Evolutionary conservation across 2,329 filamentous ascomycete genomes (phyloP).

Genomic region (Arthroderma uncinatum): DNA sequence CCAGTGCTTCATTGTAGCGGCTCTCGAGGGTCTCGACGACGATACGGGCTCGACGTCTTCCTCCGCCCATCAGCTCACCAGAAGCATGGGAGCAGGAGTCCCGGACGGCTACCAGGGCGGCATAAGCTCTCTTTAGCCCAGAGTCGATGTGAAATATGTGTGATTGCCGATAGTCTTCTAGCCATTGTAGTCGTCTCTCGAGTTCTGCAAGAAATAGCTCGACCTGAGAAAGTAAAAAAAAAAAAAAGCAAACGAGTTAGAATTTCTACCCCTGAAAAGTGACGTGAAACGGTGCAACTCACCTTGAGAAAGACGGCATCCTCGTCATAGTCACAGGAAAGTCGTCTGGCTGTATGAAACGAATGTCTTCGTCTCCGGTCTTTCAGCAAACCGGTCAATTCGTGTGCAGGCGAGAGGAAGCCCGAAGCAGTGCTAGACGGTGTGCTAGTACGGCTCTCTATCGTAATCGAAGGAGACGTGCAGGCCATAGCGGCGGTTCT

Average conservation of each 20-base stretch:
- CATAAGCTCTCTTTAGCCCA: constrained; percentile 72
- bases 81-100: constrained; percentile 82
- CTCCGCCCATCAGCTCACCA: constrained; percentile 78
- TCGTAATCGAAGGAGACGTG: constrained; percentile 30
- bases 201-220: constrained; percentile 59
- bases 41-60: constrained; percentile 69
- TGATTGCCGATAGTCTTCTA: constrained; percentile 78
- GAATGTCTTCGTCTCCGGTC: constrained; percentile 36
- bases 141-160: constrained; percentile 70
- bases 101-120: constrained; percentile 74
- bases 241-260: neutral
- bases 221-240: constrained; percentile 23
- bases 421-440: constrained; percentile 20
- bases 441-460: constrained; percentile 22
- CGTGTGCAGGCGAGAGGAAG: constrained; percentile 21
- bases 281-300: constrained; percentile 10
- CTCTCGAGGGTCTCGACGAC: constrained; percentile 87
- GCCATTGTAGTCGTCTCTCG: constrained; percentile 71
- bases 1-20: constrained; percentile 75
- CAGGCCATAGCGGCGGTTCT: constrained; percentile 26
- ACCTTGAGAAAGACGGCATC: constrained; percentile 37
- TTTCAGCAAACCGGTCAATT: constrained; percentile 27
- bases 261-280: neutral
- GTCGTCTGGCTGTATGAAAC: constrained; percentile 33
- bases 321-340: constrained; percentile 36